Evolutionary conservation across 1,139 yeast genomes (phyloP).

Genomic region (Yamadazyma siamensis): DNA sequence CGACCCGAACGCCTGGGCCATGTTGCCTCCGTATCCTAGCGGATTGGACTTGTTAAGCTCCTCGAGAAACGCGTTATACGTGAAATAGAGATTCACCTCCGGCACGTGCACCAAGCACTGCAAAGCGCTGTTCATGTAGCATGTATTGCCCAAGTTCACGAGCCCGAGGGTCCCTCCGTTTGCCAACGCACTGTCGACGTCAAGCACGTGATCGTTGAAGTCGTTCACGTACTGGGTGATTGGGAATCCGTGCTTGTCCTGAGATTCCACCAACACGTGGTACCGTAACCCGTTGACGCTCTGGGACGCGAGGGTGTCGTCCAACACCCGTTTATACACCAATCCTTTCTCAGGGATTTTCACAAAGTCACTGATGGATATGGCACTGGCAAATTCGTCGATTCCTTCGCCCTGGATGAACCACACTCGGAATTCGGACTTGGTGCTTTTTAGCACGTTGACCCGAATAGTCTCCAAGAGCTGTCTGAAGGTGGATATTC

Average conservation of each 20-base stretch:
- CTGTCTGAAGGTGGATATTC: slow-evolving; percentile 33
- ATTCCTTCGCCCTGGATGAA: slow-evolving; percentile 26
- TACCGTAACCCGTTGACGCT: slow-evolving; percentile 25
- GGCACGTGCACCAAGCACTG: slow-evolving; percentile 90
- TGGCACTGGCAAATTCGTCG: slow-evolving; percentile 21
- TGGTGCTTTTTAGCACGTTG: slow-evolving; percentile 17
- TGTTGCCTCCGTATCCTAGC: slow-evolving; percentile 77
- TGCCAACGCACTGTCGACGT: slow-evolving; percentile 11
- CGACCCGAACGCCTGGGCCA: slow-evolving; percentile 72
- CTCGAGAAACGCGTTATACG: slow-evolving; percentile 52
- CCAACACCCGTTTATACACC: slow-evolving; percentile 23
- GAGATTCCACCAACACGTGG: slow-evolving; percentile 34
- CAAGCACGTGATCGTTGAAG: slow-evolving; percentile 13
- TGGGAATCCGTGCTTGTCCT: slow-evolving; percentile 27
- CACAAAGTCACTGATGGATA: slow-evolving; percentile 27
- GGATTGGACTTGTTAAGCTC: slow-evolving; percentile 75
- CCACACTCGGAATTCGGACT: slow-evolving; percentile 34
- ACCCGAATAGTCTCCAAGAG: slow-evolving; percentile 25
- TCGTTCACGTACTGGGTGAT: slow-evolving; percentile 19
- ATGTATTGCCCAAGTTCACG: slow-evolving; percentile 84
- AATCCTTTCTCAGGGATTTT: slow-evolving; percentile 28
- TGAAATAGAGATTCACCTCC: slow-evolving; percentile 74
- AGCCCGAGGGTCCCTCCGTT: slow-evolving; percentile 55
- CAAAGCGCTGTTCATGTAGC: slow-evolving; percentile 95
- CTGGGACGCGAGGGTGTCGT: slow-evolving; percentile 27